These are phyloP conservation scores for Tricholoma flavovirens DNA, from an alignment of 768 basidiomycete genomes.

Conservation along the genomic window DNA sequence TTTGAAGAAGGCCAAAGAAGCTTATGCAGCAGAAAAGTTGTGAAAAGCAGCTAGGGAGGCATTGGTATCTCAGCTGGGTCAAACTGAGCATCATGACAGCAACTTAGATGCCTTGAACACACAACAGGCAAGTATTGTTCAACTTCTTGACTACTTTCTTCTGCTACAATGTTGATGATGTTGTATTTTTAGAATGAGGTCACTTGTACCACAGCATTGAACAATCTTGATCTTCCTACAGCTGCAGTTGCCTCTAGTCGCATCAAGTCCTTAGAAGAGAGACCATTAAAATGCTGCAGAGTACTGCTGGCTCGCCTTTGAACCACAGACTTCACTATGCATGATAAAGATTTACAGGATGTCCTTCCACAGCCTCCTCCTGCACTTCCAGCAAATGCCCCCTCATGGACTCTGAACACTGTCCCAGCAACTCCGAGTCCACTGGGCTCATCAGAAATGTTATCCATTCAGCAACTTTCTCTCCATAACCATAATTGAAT, in stretches of 20 bases:
- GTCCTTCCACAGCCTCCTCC: background rate
- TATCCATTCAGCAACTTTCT: background rate
- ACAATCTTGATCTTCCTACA: background rate
- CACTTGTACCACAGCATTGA: background rate
- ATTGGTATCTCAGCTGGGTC: too few relatives aligned
- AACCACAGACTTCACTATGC: background rate
- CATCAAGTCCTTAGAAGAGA: background rate
- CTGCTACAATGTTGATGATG: too few relatives aligned
- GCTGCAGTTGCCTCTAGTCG: background rate
- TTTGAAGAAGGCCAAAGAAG: background rate
- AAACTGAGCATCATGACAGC: background rate
- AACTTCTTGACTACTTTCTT: background rate
- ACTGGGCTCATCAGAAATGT: background rate
- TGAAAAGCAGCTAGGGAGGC: background rate
- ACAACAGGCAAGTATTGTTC: background rate
- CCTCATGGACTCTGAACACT: background rate
- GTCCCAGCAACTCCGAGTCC: background rate
- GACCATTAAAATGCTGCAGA: background rate
- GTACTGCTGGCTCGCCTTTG: background rate
- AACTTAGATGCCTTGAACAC: background rate
- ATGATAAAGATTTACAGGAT: background rate
- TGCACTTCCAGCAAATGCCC: background rate
- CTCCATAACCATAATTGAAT: background rate
- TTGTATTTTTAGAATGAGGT: background rate
- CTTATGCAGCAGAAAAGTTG: background rate